Conservation (phyloP, 225 moss, liverwort and hornwort genomes). For the Sphagnum contortum region DNA sequence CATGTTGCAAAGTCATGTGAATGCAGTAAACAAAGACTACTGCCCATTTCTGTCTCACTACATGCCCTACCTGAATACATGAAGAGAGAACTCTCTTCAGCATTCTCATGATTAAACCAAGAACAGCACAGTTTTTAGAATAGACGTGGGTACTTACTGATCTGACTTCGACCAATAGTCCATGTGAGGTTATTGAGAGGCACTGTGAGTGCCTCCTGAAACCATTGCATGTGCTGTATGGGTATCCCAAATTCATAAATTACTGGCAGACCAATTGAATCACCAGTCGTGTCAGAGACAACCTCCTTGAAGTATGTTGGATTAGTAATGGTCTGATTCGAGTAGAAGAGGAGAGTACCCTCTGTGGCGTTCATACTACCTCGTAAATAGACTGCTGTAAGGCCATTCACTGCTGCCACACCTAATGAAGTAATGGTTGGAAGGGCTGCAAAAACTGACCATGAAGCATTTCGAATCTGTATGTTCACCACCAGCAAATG, state of each 20-base stretch:
- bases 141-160: conserved; percentile 21
- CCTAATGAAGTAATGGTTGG: conserved; percentile 64
- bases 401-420: conserved; percentile 54
- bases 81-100: no score
- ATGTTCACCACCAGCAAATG: neutral
- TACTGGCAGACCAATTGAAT: conserved; percentile 29
- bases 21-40: neutral
- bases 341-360: conserved; percentile 26
- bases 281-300: conserved; percentile 49
- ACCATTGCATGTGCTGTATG: conserved; percentile 37
- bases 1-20: neutral
- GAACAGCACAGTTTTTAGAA: no score
- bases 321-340: conserved; percentile 33
- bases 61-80: no score
- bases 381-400: conserved; percentile 46
- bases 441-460: conserved; percentile 72
- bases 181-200: conserved; percentile 43
- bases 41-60: neutral
- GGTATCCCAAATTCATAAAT: conserved; percentile 18
- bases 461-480: conserved; percentile 58
- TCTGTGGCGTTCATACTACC: conserved; percentile 13
- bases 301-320: conserved; percentile 38
- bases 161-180: conserved; percentile 28
- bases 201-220: conserved; percentile 35
- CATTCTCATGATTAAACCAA: no score